A percentile compares a stretch with the other conserved stretches of the same genome.
Evolutionary conservation across 2,329 filamentous ascomycete genomes (phyloP).

Genomic region (Diplodia intermedia): DNA sequence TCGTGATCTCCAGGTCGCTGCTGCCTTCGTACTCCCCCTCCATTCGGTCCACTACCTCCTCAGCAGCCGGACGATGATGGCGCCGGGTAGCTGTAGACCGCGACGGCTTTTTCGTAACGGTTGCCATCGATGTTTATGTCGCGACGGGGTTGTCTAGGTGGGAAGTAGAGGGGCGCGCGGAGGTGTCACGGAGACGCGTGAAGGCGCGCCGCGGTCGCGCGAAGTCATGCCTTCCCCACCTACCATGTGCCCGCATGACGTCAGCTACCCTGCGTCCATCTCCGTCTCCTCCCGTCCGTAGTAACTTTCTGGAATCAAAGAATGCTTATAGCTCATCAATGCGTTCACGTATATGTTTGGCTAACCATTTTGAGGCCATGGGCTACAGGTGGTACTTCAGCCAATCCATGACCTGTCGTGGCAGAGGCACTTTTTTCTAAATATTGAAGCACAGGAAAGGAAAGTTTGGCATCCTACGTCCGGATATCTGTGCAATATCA

Average conservation of each 20-base stretch:
- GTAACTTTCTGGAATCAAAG: not conserved
- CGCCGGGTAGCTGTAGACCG: not conserved
- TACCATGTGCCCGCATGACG: not conserved
- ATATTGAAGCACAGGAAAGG: no score
- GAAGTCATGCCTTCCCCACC: conserved; percentile 13
- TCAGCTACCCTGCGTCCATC: not conserved
- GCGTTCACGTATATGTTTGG: not conserved
- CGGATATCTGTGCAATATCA: no score
- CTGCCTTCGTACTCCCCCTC: conserved; percentile 34
- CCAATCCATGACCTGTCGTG: no score
- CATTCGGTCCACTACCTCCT: conserved; percentile 30
- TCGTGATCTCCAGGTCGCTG: conserved; percentile 53
- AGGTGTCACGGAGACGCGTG: conserved; percentile 8
- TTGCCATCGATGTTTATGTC: conserved; percentile 20
- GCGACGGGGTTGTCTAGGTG: not conserved
- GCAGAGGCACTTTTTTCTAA: no score
- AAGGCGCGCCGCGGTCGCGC: conserved; percentile 1
- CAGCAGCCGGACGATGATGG: not conserved
- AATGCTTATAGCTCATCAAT: not conserved
- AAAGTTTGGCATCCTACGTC: no score
- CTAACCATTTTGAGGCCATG: not conserved
- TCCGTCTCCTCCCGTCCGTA: no score
- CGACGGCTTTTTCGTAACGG: conserved; percentile 8
- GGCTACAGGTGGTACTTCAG: not conserved
- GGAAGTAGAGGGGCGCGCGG: not conserved